Evolutionary conservation across 2,329 filamentous ascomycete species (phyloP).

Genomic region (Eurotiales sp.): DNA sequence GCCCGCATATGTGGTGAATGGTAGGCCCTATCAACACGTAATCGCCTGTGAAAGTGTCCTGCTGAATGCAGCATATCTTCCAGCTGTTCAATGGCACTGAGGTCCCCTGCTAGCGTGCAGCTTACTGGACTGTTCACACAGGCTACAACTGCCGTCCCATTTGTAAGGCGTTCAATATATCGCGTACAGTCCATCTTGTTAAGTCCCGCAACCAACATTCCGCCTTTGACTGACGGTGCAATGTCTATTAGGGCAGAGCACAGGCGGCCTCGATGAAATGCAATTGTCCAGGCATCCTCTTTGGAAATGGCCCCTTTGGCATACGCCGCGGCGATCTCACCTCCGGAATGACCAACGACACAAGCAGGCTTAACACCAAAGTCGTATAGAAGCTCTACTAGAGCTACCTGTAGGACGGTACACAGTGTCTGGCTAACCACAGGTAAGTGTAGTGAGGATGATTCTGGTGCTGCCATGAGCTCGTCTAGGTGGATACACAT

Average conservation of each 20-base stretch:
- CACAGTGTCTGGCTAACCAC: slow-evolving; percentile 7
- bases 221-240: slow-evolving; percentile 30
- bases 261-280: slow-evolving; percentile 40
- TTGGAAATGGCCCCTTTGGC: slow-evolving; percentile 35
- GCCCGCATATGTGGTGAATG: slow-evolving; percentile 34
- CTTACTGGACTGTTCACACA: slow-evolving; percentile 30
- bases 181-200: slow-evolving; percentile 19
- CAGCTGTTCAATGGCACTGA: slow-evolving; percentile 18
- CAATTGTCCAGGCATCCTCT: slow-evolving; percentile 38
- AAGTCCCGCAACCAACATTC: slow-evolving; percentile 54
- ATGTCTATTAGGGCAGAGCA: slow-evolving; percentile 35
- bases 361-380: slow-evolving; percentile 41
- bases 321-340: slow-evolving; percentile 50
- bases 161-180: slow-evolving; percentile 16
- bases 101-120: slow-evolving; percentile 27
- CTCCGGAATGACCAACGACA: slow-evolving; percentile 47
- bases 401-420: slow-evolving; percentile 43
- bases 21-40: slow-evolving; percentile 29
- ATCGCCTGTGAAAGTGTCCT: slow-evolving; percentile 24
- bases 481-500: too few species aligned
- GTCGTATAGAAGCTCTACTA: slow-evolving; percentile 43
- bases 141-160: slow-evolving; percentile 28
- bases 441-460: neutral
- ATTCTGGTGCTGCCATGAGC: too few species aligned
- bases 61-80: slow-evolving; percentile 20